These are phyloP conservation scores for Durusdinium trenchii DNA, from an alignment of 73 alveolate species.

Conservation along the genomic window DNA sequence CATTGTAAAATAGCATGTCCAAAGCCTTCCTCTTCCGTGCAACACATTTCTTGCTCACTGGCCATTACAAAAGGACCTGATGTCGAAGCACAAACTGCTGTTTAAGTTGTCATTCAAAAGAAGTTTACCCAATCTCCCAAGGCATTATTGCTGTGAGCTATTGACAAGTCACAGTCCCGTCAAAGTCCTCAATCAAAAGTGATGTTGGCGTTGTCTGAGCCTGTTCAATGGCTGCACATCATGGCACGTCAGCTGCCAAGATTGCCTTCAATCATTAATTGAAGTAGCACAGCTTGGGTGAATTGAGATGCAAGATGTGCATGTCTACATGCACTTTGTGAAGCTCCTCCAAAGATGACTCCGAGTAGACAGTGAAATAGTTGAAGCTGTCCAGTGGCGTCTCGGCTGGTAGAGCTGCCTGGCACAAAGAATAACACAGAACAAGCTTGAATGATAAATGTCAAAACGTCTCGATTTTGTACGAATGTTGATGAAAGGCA, in stretches of 20 bases:
- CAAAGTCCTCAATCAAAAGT: conserved; percentile 14
- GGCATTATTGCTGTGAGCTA: no score
- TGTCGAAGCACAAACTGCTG: no score
- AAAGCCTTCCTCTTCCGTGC: no score
- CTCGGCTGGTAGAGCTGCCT: conserved; percentile 51
- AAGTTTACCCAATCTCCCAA: no score
- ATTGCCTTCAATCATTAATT: no score
- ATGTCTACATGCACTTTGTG: neutral
- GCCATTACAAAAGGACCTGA: no score
- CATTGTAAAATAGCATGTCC: no score
- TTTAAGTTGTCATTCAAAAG: no score
- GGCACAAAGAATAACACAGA: neutral
- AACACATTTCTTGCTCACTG: no score
- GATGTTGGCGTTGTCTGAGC: conserved; percentile 79
- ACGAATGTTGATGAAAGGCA: neutral
- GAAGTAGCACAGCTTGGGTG: no score
- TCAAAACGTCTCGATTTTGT: neutral
- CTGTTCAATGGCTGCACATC: neutral
- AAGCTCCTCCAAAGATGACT: conserved; percentile 34
- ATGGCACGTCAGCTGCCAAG: no score
- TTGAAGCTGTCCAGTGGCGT: conserved; percentile 8
- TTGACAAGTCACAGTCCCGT: conserved; percentile 34
- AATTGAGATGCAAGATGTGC: neutral
- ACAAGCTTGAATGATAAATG: neutral
- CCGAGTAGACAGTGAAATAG: conserved; percentile 40